Evolutionary conservation across 2,329 filamentous ascomycete species (phyloP).

Genomic region (Cordyceps fumosorosea): DNA sequence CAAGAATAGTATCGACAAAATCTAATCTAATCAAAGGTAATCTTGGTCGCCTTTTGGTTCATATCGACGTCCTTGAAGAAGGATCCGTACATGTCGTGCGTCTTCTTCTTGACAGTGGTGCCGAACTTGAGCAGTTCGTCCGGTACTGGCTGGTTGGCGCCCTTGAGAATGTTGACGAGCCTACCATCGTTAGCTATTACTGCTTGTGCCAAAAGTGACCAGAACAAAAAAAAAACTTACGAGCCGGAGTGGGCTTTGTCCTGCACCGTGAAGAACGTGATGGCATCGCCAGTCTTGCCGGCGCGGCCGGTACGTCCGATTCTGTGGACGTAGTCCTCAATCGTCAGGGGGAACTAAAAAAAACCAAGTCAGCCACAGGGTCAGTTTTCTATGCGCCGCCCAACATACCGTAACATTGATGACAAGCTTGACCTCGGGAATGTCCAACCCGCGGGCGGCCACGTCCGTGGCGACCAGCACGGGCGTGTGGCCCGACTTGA

Average conservation of each 20-base stretch:
- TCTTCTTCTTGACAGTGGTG: slow-evolving; percentile 98
- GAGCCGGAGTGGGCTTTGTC: slow-evolving; percentile 88
- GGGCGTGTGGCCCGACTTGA: slow-evolving; percentile 77
- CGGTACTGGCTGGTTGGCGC: slow-evolving; percentile 85
- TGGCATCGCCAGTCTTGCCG: slow-evolving; percentile 79
- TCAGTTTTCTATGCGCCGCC: too few species aligned
- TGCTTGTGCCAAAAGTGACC: slow-evolving; percentile 12
- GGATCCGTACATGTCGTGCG: slow-evolving; percentile 87
- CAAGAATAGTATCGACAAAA: not conserved
- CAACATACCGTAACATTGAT: slow-evolving; percentile 72
- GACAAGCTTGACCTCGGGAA: slow-evolving; percentile 89
- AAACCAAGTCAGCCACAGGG: slow-evolving; percentile 16
- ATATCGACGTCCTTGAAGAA: slow-evolving; percentile 90
- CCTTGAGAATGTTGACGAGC: slow-evolving; percentile 89
- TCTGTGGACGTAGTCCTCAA: slow-evolving; percentile 95
- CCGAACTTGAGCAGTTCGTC: slow-evolving; percentile 91
- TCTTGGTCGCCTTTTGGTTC: slow-evolving; percentile 81
- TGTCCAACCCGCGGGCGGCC: slow-evolving; percentile 87
- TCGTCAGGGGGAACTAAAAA: slow-evolving; percentile 74
- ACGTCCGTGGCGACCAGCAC: slow-evolving; percentile 94
- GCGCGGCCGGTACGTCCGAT: slow-evolving; percentile 94
- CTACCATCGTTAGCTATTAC: slow-evolving; percentile 35
- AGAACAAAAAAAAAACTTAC: slow-evolving; percentile 45
- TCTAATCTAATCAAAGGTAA: slow-evolving; percentile 65
- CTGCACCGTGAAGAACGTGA: slow-evolving; percentile 91